Percentiles rank a stretch among this genome's conserved stretches.
Evolutionary conservation across 1,139 yeast species (phyloP).

Genomic region (Lodderomyces theae): DNA sequence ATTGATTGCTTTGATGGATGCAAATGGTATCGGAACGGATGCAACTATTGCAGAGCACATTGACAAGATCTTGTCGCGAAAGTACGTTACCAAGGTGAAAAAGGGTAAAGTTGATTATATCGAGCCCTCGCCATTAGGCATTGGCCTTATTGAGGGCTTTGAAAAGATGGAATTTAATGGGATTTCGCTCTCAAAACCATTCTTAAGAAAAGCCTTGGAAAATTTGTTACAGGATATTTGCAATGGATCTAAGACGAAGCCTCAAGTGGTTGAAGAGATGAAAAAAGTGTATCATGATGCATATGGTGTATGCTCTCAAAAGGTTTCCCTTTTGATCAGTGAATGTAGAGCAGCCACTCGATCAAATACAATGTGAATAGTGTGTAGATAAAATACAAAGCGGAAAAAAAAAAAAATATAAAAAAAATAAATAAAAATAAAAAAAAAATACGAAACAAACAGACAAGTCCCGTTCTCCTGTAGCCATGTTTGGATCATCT

Average conservation of each 20-base stretch:
- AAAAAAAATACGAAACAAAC: neutral
- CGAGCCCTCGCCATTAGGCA: conserved; percentile 80
- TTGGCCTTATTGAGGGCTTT: conserved; percentile 87
- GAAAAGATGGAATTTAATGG: conserved; percentile 70
- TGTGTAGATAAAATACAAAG: neutral
- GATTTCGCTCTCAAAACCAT: conserved; percentile 83
- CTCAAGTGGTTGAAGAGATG: conserved; percentile 56
- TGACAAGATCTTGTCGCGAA: conserved; percentile 67
- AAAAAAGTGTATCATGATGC: conserved; percentile 64
- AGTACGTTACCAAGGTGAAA: conserved; percentile 58
- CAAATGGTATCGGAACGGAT: conserved; percentile 97
- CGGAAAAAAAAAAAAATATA: neutral
- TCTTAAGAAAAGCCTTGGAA: conserved; percentile 77
- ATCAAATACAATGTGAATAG: neutral
- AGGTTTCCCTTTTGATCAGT: conserved; percentile 26
- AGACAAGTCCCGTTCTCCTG: too few species aligned
- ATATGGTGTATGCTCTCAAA: conserved; percentile 39
- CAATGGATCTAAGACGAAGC: conserved; percentile 54
- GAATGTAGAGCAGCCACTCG: conserved; percentile 18
- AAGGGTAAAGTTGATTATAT: conserved; percentile 40
- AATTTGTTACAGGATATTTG: conserved; percentile 63
- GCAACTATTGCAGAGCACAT: conserved; percentile 99
- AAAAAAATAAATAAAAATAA: neutral
- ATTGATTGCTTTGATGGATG: conserved; percentile 90
- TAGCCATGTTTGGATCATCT: conserved; percentile 15